Conservation (phyloP, 495 filamentous ascomycete species). For the Alectoria sarmentosa region DNA sequence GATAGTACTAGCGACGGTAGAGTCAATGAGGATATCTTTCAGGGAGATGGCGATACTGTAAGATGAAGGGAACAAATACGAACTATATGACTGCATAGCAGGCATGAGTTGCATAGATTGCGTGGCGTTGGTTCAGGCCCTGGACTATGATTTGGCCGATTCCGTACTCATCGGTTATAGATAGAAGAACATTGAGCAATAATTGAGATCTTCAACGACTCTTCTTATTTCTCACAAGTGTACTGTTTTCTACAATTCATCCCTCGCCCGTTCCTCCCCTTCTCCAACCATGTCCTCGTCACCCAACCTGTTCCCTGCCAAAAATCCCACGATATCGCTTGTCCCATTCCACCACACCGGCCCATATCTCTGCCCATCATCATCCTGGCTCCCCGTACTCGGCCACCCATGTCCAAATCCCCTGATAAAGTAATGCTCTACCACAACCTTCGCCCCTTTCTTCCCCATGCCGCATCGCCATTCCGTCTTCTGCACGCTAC, state of each 20-base stretch:
- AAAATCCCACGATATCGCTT: conserved; percentile 2
- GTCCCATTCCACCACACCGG: conserved; percentile 2
- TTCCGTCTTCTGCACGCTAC: conserved; percentile 6
- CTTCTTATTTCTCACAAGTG: background rate
- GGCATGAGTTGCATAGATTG: background rate
- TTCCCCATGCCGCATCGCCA: conserved; percentile 7
- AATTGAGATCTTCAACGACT: background rate
- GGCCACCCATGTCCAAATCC: conserved; percentile 13
- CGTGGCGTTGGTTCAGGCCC: background rate
- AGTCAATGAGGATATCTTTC: background rate
- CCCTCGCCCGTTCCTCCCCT: background rate
- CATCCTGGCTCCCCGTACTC: conserved; percentile 4
- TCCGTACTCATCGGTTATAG: background rate
- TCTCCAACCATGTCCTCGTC: no score
- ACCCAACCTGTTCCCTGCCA: background rate
- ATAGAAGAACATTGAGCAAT: background rate
- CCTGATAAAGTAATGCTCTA: conserved; percentile 3
- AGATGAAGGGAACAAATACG: background rate
- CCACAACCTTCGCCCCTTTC: conserved; percentile 1
- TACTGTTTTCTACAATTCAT: background rate
- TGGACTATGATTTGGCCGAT: background rate
- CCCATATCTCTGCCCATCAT: conserved; percentile 9
- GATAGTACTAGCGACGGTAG: background rate
- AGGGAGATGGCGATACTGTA: background rate
- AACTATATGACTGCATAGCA: background rate